Base-by-base conservation (phyloP, 495 filamentous ascomycete species). In the Daldinia concentrica region DNA sequence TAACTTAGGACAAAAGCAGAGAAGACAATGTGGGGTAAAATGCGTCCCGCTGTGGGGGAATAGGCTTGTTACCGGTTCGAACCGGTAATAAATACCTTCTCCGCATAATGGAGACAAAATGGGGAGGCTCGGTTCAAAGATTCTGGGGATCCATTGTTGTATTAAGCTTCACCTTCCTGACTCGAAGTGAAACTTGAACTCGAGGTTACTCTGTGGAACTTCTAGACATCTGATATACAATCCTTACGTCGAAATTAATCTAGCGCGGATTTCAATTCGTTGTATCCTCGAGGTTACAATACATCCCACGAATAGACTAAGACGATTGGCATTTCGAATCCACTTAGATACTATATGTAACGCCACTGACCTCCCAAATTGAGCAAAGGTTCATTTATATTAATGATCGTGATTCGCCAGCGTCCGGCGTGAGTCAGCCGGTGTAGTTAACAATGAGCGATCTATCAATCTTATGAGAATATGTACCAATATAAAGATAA, bases 21-120 rank as follows among this genome's bases (percentile, higher is more conserved):
- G 27, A 63, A 19, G 26, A 66, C 30, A 64, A 48, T 66, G 70
- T 68, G 70, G 70, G 70, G 70, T 68, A 65, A 29, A 26, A 27
- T 58, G 43, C 7, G 41, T 67, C 64, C 64, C 64, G 63, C 60
- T 73, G 70, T 73, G 70, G 65, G 65, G 70, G 70, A 73, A 52
- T 36, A 12, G 30, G 51, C 6, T 22, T 45, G 30, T 30, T 54
- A 34, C 51, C 66, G 71, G 62, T 43, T 58, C 32, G 22, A 51
- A 29, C 60, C 70, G 70, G 64, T 68, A 64, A 67, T 61, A 45
- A 45, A 43, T 58, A 43, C 34, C 59, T 45, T 60, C 63, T 66
- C 62, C 58, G 58, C 63, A 63, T 48, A 36, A 29, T 62, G 24
- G 64, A 9, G 30, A 9, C 7, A 29, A 19, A 9, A 22, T 11